Evolutionary conservation across 2,329 filamentous ascomycete species (phyloP).

Genomic region (Hirsutella rhossiliensis): DNA sequence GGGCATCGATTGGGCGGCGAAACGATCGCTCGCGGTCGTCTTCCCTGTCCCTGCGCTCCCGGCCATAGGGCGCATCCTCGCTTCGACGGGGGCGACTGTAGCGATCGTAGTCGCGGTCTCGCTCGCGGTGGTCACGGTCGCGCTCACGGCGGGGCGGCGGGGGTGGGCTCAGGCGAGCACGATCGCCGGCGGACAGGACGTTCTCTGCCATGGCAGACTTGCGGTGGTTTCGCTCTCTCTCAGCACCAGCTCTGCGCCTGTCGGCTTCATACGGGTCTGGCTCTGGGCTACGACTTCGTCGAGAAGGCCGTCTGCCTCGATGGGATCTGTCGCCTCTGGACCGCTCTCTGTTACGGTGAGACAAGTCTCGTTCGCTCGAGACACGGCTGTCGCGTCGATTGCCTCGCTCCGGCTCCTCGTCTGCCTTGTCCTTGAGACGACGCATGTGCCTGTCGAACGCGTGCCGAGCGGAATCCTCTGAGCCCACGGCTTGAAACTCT

Average conservation of each 20-base stretch:
- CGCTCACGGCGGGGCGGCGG: slow-evolving; percentile 28
- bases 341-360: slow-evolving; percentile 51
- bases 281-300: slow-evolving; percentile 80
- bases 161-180: slow-evolving; percentile 30
- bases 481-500: slow-evolving; percentile 72
- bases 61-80: slow-evolving; percentile 30
- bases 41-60: slow-evolving; percentile 78
- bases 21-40: slow-evolving; percentile 83
- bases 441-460: slow-evolving; percentile 90
- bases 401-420: slow-evolving; percentile 65
- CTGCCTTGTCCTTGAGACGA: slow-evolving; percentile 82
- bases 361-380: slow-evolving; percentile 35
- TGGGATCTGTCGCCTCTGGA: slow-evolving; percentile 51
- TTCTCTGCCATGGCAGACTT: slow-evolving; percentile 62
- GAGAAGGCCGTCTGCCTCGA: slow-evolving; percentile 41
- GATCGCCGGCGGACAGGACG: slow-evolving; percentile 40
- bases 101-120: slow-evolving; percentile 18
- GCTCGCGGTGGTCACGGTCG: slow-evolving; percentile 30
- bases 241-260: slow-evolving; percentile 81
- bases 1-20: slow-evolving; percentile 63
- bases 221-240: slow-evolving; percentile 86
- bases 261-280: slow-evolving; percentile 92
- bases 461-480: slow-evolving; percentile 68
- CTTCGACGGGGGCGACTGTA: slow-evolving; percentile 6
- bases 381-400: slow-evolving; percentile 45